Evolutionary conservation across 1,139 yeast species (phyloP).

Genomic region (Geotrichum bryndzae): DNA sequence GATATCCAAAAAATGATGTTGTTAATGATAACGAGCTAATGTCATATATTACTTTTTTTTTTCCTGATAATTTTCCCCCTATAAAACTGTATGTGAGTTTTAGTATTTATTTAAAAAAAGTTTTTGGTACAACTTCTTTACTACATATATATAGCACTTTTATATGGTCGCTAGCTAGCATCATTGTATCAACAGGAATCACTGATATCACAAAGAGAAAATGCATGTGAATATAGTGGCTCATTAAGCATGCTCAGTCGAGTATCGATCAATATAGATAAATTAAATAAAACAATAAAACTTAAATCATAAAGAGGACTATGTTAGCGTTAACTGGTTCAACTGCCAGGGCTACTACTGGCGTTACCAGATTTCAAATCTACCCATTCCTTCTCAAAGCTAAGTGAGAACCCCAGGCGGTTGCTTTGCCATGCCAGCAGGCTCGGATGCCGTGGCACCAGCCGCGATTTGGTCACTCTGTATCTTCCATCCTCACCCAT

Average conservation of each 20-base stretch:
- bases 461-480: slow-evolving; percentile 3
- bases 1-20: slow-evolving; percentile 8
- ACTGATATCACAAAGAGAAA: neutral
- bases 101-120: neutral
- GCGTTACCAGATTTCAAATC: neutral
- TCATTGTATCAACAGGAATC: no score
- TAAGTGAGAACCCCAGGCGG: slow-evolving; percentile 7
- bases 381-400: slow-evolving; percentile 13
- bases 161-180: no score
- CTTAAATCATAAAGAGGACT: neutral
- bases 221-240: neutral
- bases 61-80: neutral
- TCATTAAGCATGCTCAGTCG: neutral
- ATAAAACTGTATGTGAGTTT: neutral
- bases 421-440: slow-evolving; percentile 9
- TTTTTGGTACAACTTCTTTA: no score
- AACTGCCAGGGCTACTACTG: neutral
- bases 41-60: neutral
- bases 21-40: neutral
- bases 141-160: no score
- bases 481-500: slow-evolving; percentile 10
- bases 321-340: neutral
- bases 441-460: slow-evolving; percentile 8
- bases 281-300: neutral
- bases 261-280: neutral